These are phyloP conservation scores for Eimeria zaria DNA, from an alignment of 169 alveolate species.

Conservation along the genomic window DNA sequence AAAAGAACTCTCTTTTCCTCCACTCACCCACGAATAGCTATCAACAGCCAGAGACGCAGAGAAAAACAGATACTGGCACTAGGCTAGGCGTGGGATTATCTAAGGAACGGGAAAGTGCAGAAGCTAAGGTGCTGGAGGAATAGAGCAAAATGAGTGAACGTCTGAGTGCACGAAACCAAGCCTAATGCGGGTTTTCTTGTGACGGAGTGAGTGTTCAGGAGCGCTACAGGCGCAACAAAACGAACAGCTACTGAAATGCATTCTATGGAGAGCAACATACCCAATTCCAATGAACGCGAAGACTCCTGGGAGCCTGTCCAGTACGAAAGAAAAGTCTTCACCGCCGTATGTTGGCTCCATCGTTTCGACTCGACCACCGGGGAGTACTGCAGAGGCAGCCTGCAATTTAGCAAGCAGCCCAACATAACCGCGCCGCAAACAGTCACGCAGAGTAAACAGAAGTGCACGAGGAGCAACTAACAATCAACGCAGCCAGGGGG, in stretches of 20 bases:
- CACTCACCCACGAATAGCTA: not conserved
- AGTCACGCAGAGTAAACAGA: not conserved
- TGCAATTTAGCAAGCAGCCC: not conserved
- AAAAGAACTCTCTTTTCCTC: not conserved
- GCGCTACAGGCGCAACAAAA: not conserved
- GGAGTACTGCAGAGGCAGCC: slow-evolving; percentile 37
- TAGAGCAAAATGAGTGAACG: not conserved
- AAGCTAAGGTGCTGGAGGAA: not conserved
- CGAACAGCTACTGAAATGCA: not conserved
- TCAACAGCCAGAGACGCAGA: not conserved
- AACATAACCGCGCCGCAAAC: not conserved
- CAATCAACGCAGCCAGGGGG: not conserved
- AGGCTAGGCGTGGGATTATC: not conserved
- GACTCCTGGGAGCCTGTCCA: slow-evolving; percentile 73
- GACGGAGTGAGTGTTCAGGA: not conserved
- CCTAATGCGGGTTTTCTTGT: not conserved
- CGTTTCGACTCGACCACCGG: not conserved
- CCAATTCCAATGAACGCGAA: slow-evolving; percentile 80
- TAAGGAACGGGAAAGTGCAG: not conserved
- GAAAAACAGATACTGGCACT: not conserved
- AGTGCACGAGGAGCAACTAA: not conserved
- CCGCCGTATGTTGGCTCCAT: slow-evolving; percentile 74
- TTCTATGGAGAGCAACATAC: slow-evolving; percentile 12
- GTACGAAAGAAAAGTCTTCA: slow-evolving; percentile 82
- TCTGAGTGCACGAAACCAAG: not conserved